phyloP scores from a whole-genome alignment of 805 yeast species.

The Wickerhamiella parazyma region DNA sequence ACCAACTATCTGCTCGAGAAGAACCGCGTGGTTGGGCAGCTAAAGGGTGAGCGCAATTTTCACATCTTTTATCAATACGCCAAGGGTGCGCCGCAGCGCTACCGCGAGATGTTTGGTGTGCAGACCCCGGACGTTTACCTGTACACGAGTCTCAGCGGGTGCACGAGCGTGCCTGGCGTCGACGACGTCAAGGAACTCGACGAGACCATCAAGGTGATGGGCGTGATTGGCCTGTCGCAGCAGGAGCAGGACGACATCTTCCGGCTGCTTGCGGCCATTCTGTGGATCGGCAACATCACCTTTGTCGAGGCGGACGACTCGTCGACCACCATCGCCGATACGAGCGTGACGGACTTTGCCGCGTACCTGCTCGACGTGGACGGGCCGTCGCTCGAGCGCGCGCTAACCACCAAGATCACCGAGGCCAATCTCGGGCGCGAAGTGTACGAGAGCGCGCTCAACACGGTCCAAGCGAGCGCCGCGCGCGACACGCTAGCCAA shows the following conservation, averaged over 20 bases:
- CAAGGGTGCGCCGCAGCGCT: constrained; percentile 73
- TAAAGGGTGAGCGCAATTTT: constrained; percentile 83
- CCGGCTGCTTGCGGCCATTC: constrained; percentile 64
- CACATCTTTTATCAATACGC: constrained; percentile 95
- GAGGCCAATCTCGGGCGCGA: constrained; percentile 78
- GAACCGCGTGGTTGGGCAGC: constrained; percentile 94
- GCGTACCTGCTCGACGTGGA: constrained; percentile 82
- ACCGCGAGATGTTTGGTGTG: constrained; percentile 74
- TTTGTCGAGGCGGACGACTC: constrained; percentile 72
- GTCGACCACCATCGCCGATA: constrained; percentile 67
- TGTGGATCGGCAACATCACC: constrained; percentile 90
- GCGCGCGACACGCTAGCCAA: constrained; percentile 92
- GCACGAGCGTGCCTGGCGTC: constrained; percentile 74
- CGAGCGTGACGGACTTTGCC: constrained; percentile 85
- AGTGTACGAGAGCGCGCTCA: constrained; percentile 85
- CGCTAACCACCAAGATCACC: constrained; percentile 67
- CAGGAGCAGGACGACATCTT: constrained; percentile 85
- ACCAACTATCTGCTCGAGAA: constrained; percentile 90
- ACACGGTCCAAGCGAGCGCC: constrained; percentile 77
- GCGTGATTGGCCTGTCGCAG: constrained; percentile 66
- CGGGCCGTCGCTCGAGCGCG: constrained; percentile 46
- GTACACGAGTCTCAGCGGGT: constrained; percentile 76
- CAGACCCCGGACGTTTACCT: constrained; percentile 88
- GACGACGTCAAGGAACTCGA: constrained; percentile 69
- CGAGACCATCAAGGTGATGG: constrained; percentile 80